Base-by-base conservation (phyloP, 2,329 filamentous ascomycete species). In the Dendryphion nanum region DNA sequence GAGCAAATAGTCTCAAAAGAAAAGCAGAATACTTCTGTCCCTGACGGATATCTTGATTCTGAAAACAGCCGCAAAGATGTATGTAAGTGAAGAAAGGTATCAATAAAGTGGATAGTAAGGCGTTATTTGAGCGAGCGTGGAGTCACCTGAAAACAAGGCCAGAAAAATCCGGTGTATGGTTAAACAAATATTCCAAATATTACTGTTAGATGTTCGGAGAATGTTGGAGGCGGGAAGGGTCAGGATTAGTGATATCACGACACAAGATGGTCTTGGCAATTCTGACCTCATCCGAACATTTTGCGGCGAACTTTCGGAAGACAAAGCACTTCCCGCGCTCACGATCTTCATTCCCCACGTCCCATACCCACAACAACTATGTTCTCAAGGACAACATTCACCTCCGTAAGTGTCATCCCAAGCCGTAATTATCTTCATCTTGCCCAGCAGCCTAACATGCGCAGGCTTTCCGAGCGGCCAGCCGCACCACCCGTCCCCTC, bases 311-410 rank as follows among this genome's bases (percentile, higher is more conserved):
- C 46, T 43, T 43, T 42, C 48, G 45, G 47, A 51, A 41, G 47
- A 47, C 38, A 37, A 23, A 17, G 18, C 40, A 40, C 26, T 20
- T 40, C 44, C 34, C 23, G 35, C 35, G 38, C 42, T 40, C 40
- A 38, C 51, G 37, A 32, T 33, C 38, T 42, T 32, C 21, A 40
- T 37, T 45, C 42, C 37, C 30, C 18, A 7, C 7, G 3, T 13
- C 16, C 29, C 12, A 30, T 15, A n/a, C 29, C 4, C 12, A n/a
- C 15, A 30, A 3, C 43, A 37, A 59, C 28, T 31, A 67, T 68
- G 64, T 66, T 67, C 34, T 57, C 63, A 45, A 62, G 63, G 55
- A 55, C 59, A 43, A 56, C 55, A 35, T 59, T 67, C 40, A 54
- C 61, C 18, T 58, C 58, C 44, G 65, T 67, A 58, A 19, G 32